Evolutionary conservation across 306 rosid genomes (phyloP).

Genomic region (Phaseolus lunatus): DNA sequence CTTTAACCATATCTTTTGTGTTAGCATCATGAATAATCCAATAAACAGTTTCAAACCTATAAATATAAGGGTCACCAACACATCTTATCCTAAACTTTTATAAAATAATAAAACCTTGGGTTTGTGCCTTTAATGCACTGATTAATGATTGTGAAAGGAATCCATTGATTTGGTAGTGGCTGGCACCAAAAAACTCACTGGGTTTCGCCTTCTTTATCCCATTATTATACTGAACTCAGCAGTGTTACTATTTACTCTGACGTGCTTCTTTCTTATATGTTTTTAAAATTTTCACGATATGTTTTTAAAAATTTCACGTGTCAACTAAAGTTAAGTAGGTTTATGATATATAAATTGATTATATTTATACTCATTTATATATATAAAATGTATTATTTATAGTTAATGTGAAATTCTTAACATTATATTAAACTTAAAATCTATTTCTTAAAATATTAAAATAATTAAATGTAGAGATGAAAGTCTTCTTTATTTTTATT

Average conservation of each 20-base stretch:
- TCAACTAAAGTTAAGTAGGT: too few relatives aligned
- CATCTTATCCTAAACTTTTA: constrained; percentile 37
- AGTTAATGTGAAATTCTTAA: too few relatives aligned
- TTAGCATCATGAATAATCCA: not conserved
- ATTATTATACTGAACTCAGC: constrained; percentile 11
- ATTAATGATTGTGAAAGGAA: constrained; percentile 24
- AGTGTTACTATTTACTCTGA: not conserved
- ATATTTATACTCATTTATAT: too few relatives aligned
- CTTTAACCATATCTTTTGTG: not conserved
- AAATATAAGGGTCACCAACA: not conserved
- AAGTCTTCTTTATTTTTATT: too few relatives aligned
- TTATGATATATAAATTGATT: too few relatives aligned
- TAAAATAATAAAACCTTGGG: constrained; percentile 6
- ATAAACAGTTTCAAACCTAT: not conserved
- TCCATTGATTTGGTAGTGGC: not conserved
- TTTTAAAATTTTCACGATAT: too few relatives aligned
- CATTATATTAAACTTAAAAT: too few relatives aligned
- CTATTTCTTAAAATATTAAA: too few relatives aligned
- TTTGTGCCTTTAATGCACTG: not conserved
- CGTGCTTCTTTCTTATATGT: not conserved
- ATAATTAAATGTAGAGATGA: too few relatives aligned
- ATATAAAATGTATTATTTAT: too few relatives aligned
- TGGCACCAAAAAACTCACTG: not conserved
- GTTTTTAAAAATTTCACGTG: too few relatives aligned
- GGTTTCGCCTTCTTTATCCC: not conserved